Conservation (phyloP, 2,329 filamentous ascomycete genomes). For the Verticillium tricorpus region DNA sequence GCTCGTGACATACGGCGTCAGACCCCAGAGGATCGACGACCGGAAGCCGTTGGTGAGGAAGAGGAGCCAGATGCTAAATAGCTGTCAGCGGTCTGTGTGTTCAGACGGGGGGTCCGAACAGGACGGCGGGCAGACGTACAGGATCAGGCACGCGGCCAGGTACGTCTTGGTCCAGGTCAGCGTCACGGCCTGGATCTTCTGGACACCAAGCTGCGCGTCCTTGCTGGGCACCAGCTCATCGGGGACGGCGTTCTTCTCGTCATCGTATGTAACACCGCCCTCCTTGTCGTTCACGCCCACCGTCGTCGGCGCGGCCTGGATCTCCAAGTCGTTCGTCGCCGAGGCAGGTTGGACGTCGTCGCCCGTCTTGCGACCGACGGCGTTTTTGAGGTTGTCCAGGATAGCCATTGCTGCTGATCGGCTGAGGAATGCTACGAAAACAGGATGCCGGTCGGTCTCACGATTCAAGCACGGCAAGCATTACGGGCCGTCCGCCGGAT, state of each 20-base stretch:
- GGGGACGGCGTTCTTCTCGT: background rate
- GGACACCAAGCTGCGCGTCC: conserved; percentile 30
- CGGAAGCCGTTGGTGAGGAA: conserved; percentile 47
- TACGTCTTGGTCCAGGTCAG: conserved; percentile 33
- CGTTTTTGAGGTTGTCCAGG: background rate
- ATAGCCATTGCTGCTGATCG: background rate
- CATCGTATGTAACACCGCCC: background rate
- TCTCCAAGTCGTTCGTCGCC: background rate
- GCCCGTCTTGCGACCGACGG: background rate
- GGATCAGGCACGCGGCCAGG: conserved; percentile 24
- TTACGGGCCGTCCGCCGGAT: background rate
- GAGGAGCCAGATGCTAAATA: conserved; percentile 23
- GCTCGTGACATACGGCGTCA: conserved; percentile 55
- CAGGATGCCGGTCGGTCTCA: background rate
- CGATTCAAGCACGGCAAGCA: background rate
- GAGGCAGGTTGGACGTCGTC: background rate
- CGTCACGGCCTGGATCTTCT: conserved; percentile 36
- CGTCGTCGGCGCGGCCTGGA: background rate
- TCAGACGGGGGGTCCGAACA: background rate
- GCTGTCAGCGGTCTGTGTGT: background rate
- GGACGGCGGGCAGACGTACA: conserved; percentile 18
- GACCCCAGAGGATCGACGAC: conserved; percentile 31
- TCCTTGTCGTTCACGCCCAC: background rate
- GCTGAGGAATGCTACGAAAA: background rate
- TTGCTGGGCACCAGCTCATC: conserved; percentile 3